These are phyloP conservation scores for Wallacemonas sp. DNA, from an alignment of 208 protist genomes.

Conservation along the genomic window DNA sequence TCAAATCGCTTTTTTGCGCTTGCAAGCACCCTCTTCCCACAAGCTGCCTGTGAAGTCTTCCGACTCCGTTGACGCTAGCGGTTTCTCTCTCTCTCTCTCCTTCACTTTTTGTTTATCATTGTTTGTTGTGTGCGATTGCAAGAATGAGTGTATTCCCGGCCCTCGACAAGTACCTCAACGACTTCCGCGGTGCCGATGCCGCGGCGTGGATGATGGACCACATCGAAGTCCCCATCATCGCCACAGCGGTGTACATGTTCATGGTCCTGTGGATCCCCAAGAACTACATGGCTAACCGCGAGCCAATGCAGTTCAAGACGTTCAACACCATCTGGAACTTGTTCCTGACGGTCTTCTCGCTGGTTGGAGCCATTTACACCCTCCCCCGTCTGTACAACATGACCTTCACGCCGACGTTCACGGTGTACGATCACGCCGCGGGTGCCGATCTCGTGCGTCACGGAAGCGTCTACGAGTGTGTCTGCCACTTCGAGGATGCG, in stretches of 20 bases:
- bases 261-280: conserved; percentile 66
- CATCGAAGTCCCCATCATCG: conserved; percentile 54
- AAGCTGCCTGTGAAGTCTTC: no score
- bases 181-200: conserved; percentile 42
- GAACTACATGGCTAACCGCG: conserved; percentile 70
- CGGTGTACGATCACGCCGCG: conserved; percentile 27
- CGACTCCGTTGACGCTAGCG: not conserved
- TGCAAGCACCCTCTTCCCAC: no score
- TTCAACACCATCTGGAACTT: conserved; percentile 82
- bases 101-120: not conserved
- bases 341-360: conserved; percentile 73
- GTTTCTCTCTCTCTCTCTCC: conserved; percentile 6
- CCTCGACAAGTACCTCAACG: conserved; percentile 17
- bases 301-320: conserved; percentile 44
- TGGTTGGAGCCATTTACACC: conserved; percentile 58
- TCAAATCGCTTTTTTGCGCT: no score
- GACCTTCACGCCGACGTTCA: conserved; percentile 17
- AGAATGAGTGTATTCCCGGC: conserved; percentile 6
- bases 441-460: conserved; percentile 10
- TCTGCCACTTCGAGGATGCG: conserved; percentile 54
- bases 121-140: conserved; percentile 1
- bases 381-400: conserved; percentile 40
- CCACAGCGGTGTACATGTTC: conserved; percentile 48
- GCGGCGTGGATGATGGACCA: conserved; percentile 56
- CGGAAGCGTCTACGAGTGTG: conserved; percentile 50